Conservation (phyloP, 345 rosid species). For the Salix exigua region DNA sequence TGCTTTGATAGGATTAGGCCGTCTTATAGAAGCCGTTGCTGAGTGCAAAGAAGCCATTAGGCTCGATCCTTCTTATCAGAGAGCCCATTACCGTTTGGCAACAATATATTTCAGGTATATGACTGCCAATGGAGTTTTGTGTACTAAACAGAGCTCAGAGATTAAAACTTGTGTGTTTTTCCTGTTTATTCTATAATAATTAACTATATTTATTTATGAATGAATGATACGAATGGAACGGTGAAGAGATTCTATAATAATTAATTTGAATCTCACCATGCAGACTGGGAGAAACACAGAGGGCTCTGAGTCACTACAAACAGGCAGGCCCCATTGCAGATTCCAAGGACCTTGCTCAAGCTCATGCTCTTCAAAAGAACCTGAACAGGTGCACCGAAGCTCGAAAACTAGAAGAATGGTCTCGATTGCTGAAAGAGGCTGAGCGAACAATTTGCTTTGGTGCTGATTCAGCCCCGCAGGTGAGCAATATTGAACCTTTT, state of each 20-base stretch:
- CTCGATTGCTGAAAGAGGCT: conserved; percentile 42
- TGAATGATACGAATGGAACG: no score
- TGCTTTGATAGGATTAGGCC: conserved; percentile 79
- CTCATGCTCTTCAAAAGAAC: conserved; percentile 39
- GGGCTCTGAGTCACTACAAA: conserved; percentile 52
- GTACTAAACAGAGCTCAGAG: not conserved
- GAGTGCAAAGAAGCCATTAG: conserved; percentile 75
- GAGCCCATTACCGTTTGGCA: conserved; percentile 74
- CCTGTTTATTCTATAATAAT: not conserved
- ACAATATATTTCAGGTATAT: conserved; percentile 50
- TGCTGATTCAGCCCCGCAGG: conserved; percentile 61
- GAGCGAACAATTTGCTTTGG: conserved; percentile 43
- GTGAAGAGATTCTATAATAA: no score
- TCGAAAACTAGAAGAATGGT: conserved; percentile 48
- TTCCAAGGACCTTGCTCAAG: conserved; percentile 39
- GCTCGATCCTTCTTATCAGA: conserved; percentile 55
- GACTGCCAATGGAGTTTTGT: not conserved
- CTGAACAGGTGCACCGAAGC: conserved; percentile 42
- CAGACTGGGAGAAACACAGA: conserved; percentile 66
- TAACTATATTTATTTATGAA: no score
- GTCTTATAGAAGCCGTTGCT: conserved; percentile 58
- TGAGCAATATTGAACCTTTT: conserved; percentile 11
- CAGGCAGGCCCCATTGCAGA: conserved; percentile 34
- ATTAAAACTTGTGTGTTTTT: not conserved
- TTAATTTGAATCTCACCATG: not conserved